phyloP scores from a whole-genome alignment of 2,329 filamentous ascomycete species.

The Colletotrichum sp. region DNA sequence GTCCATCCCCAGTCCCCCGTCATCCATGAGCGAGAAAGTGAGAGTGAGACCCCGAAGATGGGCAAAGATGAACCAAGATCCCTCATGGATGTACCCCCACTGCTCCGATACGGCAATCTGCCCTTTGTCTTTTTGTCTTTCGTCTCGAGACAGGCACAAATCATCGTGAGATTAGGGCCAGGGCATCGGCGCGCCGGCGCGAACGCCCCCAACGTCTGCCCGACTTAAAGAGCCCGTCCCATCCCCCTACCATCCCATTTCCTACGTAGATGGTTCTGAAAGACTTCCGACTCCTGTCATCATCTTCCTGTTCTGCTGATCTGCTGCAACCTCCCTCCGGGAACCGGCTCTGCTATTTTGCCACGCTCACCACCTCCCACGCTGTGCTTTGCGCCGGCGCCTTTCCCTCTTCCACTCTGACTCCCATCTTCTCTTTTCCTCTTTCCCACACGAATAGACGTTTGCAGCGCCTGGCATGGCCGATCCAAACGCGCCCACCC shows the following conservation, averaged over 20 bases:
- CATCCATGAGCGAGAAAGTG: neutral
- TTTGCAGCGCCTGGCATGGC: neutral
- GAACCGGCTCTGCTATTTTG: neutral
- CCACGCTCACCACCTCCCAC: neutral
- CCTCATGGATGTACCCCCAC: conserved; percentile 3
- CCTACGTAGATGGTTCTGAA: neutral
- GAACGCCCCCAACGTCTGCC: neutral
- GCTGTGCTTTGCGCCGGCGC: conserved; percentile 8
- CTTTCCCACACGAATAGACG: neutral
- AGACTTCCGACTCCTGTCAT: neutral
- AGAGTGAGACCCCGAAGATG: neutral
- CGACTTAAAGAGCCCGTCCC: neutral
- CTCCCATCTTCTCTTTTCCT: neutral
- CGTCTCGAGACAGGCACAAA: neutral
- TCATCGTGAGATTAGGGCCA: conserved; percentile 18
- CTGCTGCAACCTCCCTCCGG: neutral
- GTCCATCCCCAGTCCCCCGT: neutral
- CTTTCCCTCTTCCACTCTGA: neutral
- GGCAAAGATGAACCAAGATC: conserved; percentile 1
- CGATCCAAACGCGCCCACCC: neutral
- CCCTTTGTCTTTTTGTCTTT: neutral
- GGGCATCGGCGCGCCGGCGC: neutral
- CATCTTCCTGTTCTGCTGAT: neutral
- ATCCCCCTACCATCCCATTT: neutral
- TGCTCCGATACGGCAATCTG: neutral